Percentiles rank a stretch among this genome's conserved stretches.
These are phyloP conservation scores for baker's yeast (Saccharomyces cerevisiae) DNA, from an alignment of 805 yeast species.

Conservation along the genomic window DNA sequence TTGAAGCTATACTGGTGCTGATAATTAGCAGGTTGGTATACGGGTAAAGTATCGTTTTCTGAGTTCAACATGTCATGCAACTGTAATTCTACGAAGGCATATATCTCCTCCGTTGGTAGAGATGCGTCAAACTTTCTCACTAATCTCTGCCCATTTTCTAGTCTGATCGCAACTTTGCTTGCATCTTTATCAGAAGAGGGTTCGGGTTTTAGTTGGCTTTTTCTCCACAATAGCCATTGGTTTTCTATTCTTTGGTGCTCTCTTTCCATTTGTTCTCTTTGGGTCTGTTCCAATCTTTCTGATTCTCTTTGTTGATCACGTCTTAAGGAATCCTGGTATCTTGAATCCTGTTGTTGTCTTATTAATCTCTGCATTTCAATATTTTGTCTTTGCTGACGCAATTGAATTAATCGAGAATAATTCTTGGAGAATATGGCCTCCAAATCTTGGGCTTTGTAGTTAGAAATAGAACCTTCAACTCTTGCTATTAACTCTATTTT, in stretches of 20 bases:
- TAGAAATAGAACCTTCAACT: slow-evolving; percentile 18
- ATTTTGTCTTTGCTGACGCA: slow-evolving; percentile 58
- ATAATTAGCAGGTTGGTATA: slow-evolving; percentile 32
- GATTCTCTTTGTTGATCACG: slow-evolving; percentile 51
- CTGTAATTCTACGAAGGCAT: slow-evolving; percentile 58
- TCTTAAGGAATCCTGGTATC: slow-evolving; percentile 62
- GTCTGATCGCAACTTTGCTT: slow-evolving; percentile 64
- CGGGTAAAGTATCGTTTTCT: slow-evolving; percentile 14
- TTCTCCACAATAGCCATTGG: slow-evolving; percentile 47
- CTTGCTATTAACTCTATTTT: slow-evolving; percentile 27
- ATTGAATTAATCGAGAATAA: slow-evolving; percentile 35
- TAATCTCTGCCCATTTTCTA: slow-evolving; percentile 54
- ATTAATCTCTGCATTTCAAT: slow-evolving; percentile 49
- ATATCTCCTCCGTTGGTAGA: slow-evolving; percentile 51
- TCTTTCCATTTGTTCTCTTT: slow-evolving; percentile 22
- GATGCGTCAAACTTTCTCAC: slow-evolving; percentile 40
- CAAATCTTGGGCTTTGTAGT: slow-evolving; percentile 12
- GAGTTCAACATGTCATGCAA: slow-evolving; percentile 23
- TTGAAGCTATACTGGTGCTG: slow-evolving; percentile 41
- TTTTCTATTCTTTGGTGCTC: slow-evolving; percentile 20
- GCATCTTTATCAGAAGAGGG: slow-evolving; percentile 19
- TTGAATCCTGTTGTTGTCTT: slow-evolving; percentile 66
- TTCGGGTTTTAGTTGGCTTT: slow-evolving; percentile 26
- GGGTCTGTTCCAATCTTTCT: slow-evolving; percentile 25
- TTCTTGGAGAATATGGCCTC: slow-evolving; percentile 22